Percentiles rank a stretch among this genome's conserved stretches.
Conservation (phyloP, 352 stramenopile species). For the Aphanomyces astaci region DNA sequence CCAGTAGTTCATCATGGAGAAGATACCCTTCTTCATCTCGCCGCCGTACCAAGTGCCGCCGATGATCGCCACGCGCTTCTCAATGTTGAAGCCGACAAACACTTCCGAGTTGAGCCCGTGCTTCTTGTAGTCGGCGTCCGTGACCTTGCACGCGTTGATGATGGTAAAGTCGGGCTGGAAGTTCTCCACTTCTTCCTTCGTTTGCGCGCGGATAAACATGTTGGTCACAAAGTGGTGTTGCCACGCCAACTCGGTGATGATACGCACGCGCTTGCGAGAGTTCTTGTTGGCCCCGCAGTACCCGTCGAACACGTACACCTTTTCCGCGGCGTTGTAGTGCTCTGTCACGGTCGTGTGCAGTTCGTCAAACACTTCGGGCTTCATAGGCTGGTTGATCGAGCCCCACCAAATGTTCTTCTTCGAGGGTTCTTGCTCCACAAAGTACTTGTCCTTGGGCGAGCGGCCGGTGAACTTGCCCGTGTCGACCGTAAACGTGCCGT, state of each 20-base stretch:
- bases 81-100: slow-evolving; percentile 96
- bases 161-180: slow-evolving; percentile 98
- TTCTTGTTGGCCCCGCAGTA: slow-evolving; percentile 91
- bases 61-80: slow-evolving; percentile 93
- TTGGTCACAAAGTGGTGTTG: slow-evolving; percentile 98
- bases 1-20: slow-evolving; percentile 98
- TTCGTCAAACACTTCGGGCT: slow-evolving; percentile 91
- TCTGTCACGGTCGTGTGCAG: slow-evolving; percentile 90
- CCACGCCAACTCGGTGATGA: slow-evolving; percentile 97
- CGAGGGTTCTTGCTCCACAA: slow-evolving; percentile 89
- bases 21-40: slow-evolving; percentile 99
- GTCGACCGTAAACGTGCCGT: slow-evolving; percentile 94
- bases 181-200: slow-evolving; percentile 77
- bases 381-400: slow-evolving; percentile 93
- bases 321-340: slow-evolving; percentile 89
- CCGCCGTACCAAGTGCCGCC: slow-evolving; percentile 95
- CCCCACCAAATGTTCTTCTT: slow-evolving; percentile 96
- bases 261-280: slow-evolving; percentile 93
- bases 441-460: slow-evolving; percentile 98
- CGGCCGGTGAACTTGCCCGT: slow-evolving; percentile 98
- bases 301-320: slow-evolving; percentile 95
- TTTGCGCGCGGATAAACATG: slow-evolving; percentile 89
- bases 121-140: slow-evolving; percentile 91
- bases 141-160: slow-evolving; percentile 95
- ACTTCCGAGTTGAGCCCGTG: slow-evolving; percentile 93